These are phyloP conservation scores for Oryza meridionalis DNA, from an alignment of 176 grass and related monocot species.

Conservation along the genomic window DNA sequence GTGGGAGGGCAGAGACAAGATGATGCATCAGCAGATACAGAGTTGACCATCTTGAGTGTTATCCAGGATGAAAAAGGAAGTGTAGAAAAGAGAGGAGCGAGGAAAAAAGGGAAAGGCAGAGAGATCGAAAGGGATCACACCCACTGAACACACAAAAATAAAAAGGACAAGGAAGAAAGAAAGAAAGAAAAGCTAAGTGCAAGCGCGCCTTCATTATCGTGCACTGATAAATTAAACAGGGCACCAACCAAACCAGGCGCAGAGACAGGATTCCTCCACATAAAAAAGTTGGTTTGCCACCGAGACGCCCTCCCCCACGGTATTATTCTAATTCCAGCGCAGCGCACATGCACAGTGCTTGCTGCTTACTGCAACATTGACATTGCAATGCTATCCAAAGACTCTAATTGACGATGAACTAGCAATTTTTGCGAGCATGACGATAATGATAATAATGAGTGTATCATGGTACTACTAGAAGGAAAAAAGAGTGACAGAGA, in stretches of 20 bases:
- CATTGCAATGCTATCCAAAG: slow-evolving; percentile 1
- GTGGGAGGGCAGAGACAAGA: not conserved
- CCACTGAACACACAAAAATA: not conserved
- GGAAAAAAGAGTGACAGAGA: slow-evolving; percentile 12
- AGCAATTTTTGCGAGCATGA: not conserved
- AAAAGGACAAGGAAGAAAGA: not conserved
- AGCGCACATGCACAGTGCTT: slow-evolving; percentile 29
- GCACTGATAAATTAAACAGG: slow-evolving; percentile 7
- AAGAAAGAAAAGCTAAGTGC: not conserved
- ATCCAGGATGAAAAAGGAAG: slow-evolving; percentile 4
- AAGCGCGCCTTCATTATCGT: not conserved
- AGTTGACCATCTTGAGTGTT: slow-evolving; percentile 34
- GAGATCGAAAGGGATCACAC: not conserved
- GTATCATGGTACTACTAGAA: slow-evolving; percentile 6
- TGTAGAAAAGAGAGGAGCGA: not conserved
- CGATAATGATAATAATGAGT: not conserved
- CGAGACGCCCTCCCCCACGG: not conserved
- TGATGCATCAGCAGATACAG: not conserved
- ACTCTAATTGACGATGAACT: not conserved
- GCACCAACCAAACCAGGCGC: not conserved
- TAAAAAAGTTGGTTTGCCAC: slow-evolving; percentile 48
- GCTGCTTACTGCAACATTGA: not conserved
- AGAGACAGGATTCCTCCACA: slow-evolving; percentile 34
- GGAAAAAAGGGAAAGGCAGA: not conserved
- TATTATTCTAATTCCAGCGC: slow-evolving; percentile 42